Evolutionary conservation across 73 alveolate species (phyloP).

Genomic region (Paramecium sexaurelia): DNA sequence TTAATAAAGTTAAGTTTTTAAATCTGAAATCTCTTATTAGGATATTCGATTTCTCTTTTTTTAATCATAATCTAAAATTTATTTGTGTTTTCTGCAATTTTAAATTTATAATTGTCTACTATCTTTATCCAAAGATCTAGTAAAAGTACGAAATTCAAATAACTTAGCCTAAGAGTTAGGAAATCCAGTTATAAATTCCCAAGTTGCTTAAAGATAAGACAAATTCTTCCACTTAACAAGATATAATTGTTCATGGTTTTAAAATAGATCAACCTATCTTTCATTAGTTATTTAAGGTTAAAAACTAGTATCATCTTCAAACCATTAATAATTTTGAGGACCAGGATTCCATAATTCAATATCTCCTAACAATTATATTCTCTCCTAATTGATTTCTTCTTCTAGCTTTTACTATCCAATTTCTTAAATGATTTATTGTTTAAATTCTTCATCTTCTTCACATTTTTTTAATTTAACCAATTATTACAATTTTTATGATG

Average conservation of each 20-base stretch:
- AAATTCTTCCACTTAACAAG: conserved; percentile 65
- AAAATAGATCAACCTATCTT: conserved; percentile 35
- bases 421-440: not conserved
- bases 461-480: not conserved
- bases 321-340: conserved; percentile 46
- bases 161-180: conserved; percentile 24
- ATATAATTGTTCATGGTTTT: conserved; percentile 34
- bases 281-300: conserved; percentile 17
- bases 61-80: conserved; percentile 7
- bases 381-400: not conserved
- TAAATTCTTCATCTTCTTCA: not conserved
- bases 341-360: conserved; percentile 66
- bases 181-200: conserved; percentile 56
- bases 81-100: not conserved
- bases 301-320: conserved; percentile 52
- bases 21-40: not conserved
- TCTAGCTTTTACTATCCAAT: not conserved
- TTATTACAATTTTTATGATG: not conserved
- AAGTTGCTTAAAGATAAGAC: conserved; percentile 62
- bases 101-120: not conserved
- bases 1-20: conserved; percentile 4
- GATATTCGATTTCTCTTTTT: conserved; percentile 21
- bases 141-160: conserved; percentile 51
- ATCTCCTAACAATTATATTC: conserved; percentile 22
- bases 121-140: conserved; percentile 63